Percentiles rank a stretch among this genome's conserved stretches.
Conservation (phyloP, 805 yeast species). For the Naumovozyma castellii region DNA sequence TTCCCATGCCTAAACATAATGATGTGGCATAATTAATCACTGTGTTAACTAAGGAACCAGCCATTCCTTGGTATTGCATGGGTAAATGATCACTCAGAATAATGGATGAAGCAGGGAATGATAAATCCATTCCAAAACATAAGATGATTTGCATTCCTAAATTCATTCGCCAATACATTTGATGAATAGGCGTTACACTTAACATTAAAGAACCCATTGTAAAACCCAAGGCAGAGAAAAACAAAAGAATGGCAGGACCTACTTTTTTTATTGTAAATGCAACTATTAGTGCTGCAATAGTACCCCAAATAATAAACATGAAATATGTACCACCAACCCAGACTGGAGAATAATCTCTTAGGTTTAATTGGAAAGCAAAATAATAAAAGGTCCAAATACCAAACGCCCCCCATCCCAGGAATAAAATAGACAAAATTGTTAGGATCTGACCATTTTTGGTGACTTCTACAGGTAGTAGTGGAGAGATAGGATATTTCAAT, state of each 20-base stretch:
- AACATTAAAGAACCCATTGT: conserved; percentile 44
- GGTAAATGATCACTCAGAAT: conserved; percentile 54
- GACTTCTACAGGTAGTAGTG: conserved; percentile 45
- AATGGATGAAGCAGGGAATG: conserved; percentile 67
- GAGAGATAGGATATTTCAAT: conserved; percentile 35
- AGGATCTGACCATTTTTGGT: conserved; percentile 36
- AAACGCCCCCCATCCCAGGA: conserved; percentile 70
- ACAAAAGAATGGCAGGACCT: conserved; percentile 42
- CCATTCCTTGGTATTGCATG: conserved; percentile 61
- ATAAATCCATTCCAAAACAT: conserved; percentile 69
- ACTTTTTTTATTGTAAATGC: conserved; percentile 38
- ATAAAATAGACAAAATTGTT: conserved; percentile 41
- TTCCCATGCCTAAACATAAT: conserved; percentile 59
- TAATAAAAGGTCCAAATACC: conserved; percentile 65
- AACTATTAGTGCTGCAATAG: conserved; percentile 45
- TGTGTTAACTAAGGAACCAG: conserved; percentile 64
- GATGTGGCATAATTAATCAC: conserved; percentile 66
- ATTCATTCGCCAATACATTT: conserved; percentile 48
- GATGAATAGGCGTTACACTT: conserved; percentile 47
- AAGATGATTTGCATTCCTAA: conserved; percentile 48
- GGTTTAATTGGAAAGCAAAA: conserved; percentile 41
- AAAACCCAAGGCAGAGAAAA: conserved; percentile 45
- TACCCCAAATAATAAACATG: conserved; percentile 45
- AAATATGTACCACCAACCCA: conserved; percentile 37
- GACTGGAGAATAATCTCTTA: conserved; percentile 42